A percentile compares a stretch with the other conserved stretches of the same genome.
Evolutionary conservation across 768 basidiomycete species (phyloP).

Genomic region (Rhodotorula kratochvilovae): DNA sequence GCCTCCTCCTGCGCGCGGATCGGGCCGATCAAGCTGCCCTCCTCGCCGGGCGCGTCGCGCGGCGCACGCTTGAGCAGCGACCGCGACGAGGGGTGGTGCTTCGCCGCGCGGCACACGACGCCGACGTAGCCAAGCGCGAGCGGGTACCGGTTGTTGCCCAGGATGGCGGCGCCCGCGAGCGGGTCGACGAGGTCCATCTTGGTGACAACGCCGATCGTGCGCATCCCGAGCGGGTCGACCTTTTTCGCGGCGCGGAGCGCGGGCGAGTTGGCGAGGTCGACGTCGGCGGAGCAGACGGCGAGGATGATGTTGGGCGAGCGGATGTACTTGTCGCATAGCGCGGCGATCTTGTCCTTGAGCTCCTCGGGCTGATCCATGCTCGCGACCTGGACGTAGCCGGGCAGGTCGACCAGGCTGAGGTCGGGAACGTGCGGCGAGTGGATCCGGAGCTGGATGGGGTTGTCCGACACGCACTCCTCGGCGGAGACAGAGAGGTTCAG

Average conservation of each 20-base stretch:
- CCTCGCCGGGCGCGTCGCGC: constrained; percentile 39
- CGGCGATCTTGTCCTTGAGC: constrained; percentile 85
- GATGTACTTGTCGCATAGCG: constrained; percentile 91
- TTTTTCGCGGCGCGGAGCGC: constrained; percentile 87
- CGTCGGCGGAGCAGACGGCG: constrained; percentile 97
- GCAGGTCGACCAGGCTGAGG: constrained; percentile 92
- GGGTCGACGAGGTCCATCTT: constrained; percentile 97
- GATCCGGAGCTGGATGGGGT: constrained; percentile 94
- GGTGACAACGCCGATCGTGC: constrained; percentile 95
- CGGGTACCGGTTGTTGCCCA: constrained; percentile 90
- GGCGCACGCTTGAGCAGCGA: constrained; percentile 16
- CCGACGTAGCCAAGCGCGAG: constrained; percentile 95
- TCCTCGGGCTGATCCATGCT: constrained; percentile 92
- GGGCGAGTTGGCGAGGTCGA: constrained; percentile 96
- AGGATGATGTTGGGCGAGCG: constrained; percentile 99
- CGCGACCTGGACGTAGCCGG: constrained; percentile 92
- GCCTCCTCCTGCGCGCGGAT: constrained; percentile 54
- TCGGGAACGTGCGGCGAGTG: constrained; percentile 94
- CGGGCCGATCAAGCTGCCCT: constrained; percentile 49
- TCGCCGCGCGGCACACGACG: constrained; percentile 74
- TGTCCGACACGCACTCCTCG: constrained; percentile 84
- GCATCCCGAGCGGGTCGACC: constrained; percentile 87
- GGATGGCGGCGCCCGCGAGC: constrained; percentile 71
- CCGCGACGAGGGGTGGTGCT: constrained; percentile 21
- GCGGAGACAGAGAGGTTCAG: constrained; percentile 88